Percentiles rank a stretch among this genome's conserved stretches.
phyloP scores from a whole-genome alignment of 345 rosid genomes.

The Rubroshorea leprosula region DNA sequence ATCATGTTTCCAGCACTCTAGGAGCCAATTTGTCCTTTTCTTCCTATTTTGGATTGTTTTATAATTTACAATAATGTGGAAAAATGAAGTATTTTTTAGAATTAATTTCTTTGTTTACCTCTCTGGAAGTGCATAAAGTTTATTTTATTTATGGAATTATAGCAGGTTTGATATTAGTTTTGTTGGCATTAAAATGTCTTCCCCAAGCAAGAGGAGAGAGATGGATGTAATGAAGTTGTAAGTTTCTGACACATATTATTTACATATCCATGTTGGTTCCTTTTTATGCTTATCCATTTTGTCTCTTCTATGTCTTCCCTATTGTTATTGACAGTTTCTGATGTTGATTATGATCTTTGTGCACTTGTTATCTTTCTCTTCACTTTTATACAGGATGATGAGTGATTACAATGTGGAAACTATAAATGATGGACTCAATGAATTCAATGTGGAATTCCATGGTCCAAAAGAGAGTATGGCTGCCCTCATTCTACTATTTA shows the following conservation, averaged over 20 bases:
- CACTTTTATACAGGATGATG: constrained; percentile 57
- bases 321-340: too few species aligned
- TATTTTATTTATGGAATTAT: not conserved
- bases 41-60: too few species aligned
- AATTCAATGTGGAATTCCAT: constrained; percentile 64
- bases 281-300: too few species aligned
- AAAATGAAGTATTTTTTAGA: too few species aligned
- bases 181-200: constrained; percentile 10
- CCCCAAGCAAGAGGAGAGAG: constrained; percentile 26
- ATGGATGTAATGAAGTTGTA: constrained; percentile 28
- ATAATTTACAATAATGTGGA: too few species aligned
- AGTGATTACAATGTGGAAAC: constrained; percentile 70
- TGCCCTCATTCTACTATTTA: constrained; percentile 5
- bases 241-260: constrained; percentile 13
- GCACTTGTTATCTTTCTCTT: constrained; percentile 15
- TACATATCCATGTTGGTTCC: not conserved
- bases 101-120: too few species aligned
- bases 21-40: too few species aligned
- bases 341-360: not conserved
- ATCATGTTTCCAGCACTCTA: too few species aligned
- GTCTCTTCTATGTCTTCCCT: too few species aligned
- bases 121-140: not conserved
- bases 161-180: not conserved
- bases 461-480: constrained; percentile 73
- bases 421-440: constrained; percentile 65